Conservation (phyloP, 257 asterid genomes). For the Solanum commersonii region DNA sequence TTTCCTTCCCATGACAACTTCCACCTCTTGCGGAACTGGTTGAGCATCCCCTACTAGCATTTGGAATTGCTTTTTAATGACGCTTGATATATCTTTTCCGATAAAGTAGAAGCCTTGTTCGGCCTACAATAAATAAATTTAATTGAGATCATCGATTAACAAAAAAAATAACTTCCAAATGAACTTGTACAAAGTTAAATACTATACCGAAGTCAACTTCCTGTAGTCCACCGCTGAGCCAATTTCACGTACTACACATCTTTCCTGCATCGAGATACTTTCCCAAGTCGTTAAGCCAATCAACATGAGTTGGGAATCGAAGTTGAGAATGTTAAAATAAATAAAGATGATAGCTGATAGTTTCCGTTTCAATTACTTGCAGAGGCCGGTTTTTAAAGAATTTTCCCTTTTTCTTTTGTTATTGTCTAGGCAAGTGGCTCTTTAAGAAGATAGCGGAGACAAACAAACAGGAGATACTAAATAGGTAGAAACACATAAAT, state of each 20-base stretch:
- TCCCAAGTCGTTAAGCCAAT: conserved; percentile 2
- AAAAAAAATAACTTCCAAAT: not conserved
- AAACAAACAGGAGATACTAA: not conserved
- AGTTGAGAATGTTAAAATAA: not conserved
- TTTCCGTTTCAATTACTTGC: not conserved
- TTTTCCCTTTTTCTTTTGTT: not conserved
- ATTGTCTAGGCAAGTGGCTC: not conserved
- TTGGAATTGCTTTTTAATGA: conserved; percentile 62
- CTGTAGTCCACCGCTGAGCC: conserved; percentile 89
- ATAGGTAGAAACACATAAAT: not conserved
- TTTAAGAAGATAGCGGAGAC: not conserved
- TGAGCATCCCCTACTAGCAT: conserved; percentile 45
- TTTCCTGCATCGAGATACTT: conserved; percentile 50
- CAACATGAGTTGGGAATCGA: not conserved
- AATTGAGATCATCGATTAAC: not conserved
- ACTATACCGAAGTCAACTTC: conserved; percentile 66
- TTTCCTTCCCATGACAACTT: conserved; percentile 95
- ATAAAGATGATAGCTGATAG: not conserved
- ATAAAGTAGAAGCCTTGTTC: conserved; percentile 69
- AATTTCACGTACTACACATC: conserved; percentile 74
- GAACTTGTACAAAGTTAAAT: not conserved
- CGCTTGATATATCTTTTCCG: conserved; percentile 38
- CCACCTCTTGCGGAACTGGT: conserved; percentile 65
- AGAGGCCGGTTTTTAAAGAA: not conserved
- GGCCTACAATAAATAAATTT: conserved; percentile 32